Evolutionary conservation across 176 grass and related monocot species (phyloP).

Genomic region (Ananas comosus): DNA sequence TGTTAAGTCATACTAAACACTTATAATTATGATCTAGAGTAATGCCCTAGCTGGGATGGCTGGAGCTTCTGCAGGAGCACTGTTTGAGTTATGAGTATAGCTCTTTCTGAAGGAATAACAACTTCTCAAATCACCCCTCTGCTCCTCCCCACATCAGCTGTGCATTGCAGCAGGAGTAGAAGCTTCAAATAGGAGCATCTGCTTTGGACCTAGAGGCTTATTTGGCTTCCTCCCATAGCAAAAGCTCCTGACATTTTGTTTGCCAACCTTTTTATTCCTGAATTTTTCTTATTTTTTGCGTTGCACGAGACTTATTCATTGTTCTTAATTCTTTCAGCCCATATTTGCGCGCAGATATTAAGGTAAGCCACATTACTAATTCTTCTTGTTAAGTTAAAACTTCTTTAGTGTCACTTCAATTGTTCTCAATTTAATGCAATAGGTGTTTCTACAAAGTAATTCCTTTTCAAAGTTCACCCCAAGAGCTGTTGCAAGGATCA

Average conservation of each 20-base stretch:
- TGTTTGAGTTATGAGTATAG: too few species aligned
- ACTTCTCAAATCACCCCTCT: too few species aligned
- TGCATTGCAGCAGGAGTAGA: too few species aligned
- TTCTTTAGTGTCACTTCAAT: background rate
- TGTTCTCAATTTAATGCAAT: background rate
- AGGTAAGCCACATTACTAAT: constrained; percentile 37
- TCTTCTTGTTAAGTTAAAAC: background rate
- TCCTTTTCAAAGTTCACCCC: constrained; percentile 71
- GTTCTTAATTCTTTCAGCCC: constrained; percentile 40
- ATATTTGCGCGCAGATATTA: constrained; percentile 87
- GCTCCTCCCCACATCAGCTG: too few species aligned
- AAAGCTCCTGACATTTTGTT: too few species aligned
- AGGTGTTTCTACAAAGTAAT: constrained; percentile 95
- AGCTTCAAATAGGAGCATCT: background rate
- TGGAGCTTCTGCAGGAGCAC: too few species aligned
- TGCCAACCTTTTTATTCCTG: background rate
- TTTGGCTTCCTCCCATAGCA: background rate
- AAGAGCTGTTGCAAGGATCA: constrained; percentile 80
- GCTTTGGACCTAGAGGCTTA: background rate
- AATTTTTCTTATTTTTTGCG: background rate
- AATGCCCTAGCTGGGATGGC: too few species aligned
- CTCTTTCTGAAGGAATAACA: too few species aligned
- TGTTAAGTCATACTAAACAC: background rate
- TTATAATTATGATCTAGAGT: background rate
- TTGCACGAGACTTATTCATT: constrained; percentile 15